Base-by-base conservation (phyloP, 2,329 filamentous ascomycete species). In the Ceratocystis cacaofunesta region DNA sequence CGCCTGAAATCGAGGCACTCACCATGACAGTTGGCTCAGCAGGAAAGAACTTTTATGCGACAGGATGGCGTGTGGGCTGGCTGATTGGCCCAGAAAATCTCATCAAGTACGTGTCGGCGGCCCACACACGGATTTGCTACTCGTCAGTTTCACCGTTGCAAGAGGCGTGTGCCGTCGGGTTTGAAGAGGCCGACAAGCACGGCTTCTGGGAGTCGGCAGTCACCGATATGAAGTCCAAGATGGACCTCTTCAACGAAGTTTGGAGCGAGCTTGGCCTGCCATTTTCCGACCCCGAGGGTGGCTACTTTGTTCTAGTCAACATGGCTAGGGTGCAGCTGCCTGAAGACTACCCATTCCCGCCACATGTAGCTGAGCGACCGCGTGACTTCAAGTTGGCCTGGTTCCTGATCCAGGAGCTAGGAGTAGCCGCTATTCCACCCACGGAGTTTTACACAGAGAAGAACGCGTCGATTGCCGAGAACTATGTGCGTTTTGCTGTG, bases 41-140 rank as follows among this genome's bases (percentile, higher is more conserved):
- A 0, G 94, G 94, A 71, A 99, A 99, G 82, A 95, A 94, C 79
- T 99, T 99, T 76, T 97, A 97, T 73, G 90, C 90, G 66, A 99
- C 94, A 0, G 94, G 94, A 61, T 99, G 94, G 94, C 86, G 94
- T 66, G 92, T 97, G 3, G 84, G 94, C 65, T 99, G 92, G 85
- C 79, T 99, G 46, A 94, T 97, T 72, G 94, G 94, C 0, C 90
- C 89, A 0, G 84, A 90, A 64, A 84, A 96, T 68, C 79, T 97
- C 63, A 91, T 97, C 77, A 88, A 95, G 73, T 89, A 96, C 73
- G 92, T 96, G 43, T 85, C 89, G 10, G 90, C 90, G 19, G 94
- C 94, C 0, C 94, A 99, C 75, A 97, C 92, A 0, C 85, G 92
- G 64, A 97, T 99, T 73, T 97, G 94, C 80, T 99, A 94, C 78